Evolutionary conservation across 805 yeast genomes (phyloP), one percentile per base, ranked within the genome.

Genomic region (Kodamaea restingae): DNA sequence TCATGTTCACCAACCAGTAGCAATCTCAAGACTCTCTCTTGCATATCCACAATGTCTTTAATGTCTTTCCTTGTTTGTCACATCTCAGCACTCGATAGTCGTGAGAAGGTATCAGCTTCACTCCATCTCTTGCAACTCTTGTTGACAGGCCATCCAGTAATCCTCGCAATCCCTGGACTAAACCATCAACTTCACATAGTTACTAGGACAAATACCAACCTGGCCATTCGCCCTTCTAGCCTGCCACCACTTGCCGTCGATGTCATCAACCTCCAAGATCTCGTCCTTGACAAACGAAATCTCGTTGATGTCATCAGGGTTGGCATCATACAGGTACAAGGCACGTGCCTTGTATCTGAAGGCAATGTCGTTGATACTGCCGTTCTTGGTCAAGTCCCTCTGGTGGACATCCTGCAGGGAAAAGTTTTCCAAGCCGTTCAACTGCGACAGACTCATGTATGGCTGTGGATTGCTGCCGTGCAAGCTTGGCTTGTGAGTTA

Each of bases 211-310:
- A 53, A 91, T 91, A 49, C 98, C 98, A 32, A 88, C 84, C 59
- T 88, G 93, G 24, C 98, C 98, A 50, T 79, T 84, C 7, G 83
- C 73, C 55, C 90, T 78, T 60, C 84, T 79, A 29, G 96, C 97
- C 65, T 88, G 96, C 98, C 98, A 91, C 98, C 98, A 91, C 65
- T 95, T 81, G 33, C 97, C 97, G 48, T 85, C 85, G 41, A 88
- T 87, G 55, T 91, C 97, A 50, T 87, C 87, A 24, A 91, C 95
- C 53, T 82, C 88, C 60, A 91, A 73, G n/a, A 88, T 67, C 61
- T 91, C 98, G 40, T 93, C 96, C 60, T 90, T 88, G 47, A 74
- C 80, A 55, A 91, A 93, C 4, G 95, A 84, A 17, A 91, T 76
- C 65, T 91, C 98, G 55, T 90, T 88, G 46, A 84, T 88, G 60